Evolutionary conservation across 2,329 filamentous ascomycete species (phyloP), one percentile per base, ranked within the genome.

Genomic region (Malbranchea zuffiana): DNA sequence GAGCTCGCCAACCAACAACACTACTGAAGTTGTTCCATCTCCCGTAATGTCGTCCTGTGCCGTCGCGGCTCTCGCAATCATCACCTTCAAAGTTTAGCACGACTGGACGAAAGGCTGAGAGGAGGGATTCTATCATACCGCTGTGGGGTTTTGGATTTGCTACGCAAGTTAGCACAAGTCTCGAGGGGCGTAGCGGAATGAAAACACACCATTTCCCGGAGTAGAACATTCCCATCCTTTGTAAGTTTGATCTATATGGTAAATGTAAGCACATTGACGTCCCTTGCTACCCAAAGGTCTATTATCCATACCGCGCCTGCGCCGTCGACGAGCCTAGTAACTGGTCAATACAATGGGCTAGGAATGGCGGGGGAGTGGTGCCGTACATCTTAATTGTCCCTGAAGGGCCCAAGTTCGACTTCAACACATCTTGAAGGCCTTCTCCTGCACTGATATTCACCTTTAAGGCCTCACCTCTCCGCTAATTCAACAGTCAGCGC

Each of bases 41-140:
- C 90, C 90, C 51, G 85, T 93, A 52, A 98, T 98, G 55, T 98
- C 90, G 62, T 98, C 90, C 62, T 98, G 88, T 49, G 90, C 90
- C 24, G 90, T 98, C 40, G 90, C 90, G 53, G 88, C 86, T 56
- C 77, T 67, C 44, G 77, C 77, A 54, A 80, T 80, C 74, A 80
- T 79, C 44, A 80, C 69, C 67, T 66, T 56, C 41, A 13, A 37
- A 35, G 28, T n/a, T n/a, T n/a, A n/a, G n/a, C n/a, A n/a, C n/a
- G n/a, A n/a, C n/a, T n/a, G n/a, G n/a, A n/a, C n/a, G n/a, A n/a
- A n/a, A n/a, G n/a, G n/a, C n/a, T n/a, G n/a, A 32, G 20, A 48
- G 36, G 29, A 31, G 35, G 39, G 43, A 4, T 16, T 6, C 12
- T 18, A 13, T 28, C 62, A 57, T 66, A 90, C 90, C 48, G 90